A percentile compares a stretch with the other conserved stretches of the same genome.
Conservation (phyloP, 2,329 filamentous ascomycete genomes). For the Trichophyton benhamiae region DNA sequence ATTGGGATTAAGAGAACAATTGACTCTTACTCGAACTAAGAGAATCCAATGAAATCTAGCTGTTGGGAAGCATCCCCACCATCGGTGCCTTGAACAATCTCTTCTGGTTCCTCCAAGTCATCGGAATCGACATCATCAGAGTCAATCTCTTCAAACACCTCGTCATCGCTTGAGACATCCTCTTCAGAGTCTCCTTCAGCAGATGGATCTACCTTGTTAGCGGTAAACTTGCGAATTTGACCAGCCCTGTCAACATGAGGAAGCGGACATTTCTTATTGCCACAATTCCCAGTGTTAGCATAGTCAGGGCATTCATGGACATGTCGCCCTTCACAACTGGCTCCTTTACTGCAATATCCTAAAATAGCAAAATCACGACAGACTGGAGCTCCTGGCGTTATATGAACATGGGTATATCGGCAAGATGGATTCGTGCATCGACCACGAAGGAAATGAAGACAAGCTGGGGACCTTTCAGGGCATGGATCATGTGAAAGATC, state of each 20-base stretch:
- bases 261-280: slow-evolving; percentile 67
- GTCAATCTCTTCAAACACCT: slow-evolving; percentile 49
- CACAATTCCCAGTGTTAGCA: slow-evolving; percentile 78
- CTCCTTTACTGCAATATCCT: slow-evolving; percentile 79
- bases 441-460: slow-evolving; percentile 79
- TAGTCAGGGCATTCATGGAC: slow-evolving; percentile 91
- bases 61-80: slow-evolving; percentile 40
- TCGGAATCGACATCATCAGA: slow-evolving; percentile 73
- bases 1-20: background rate
- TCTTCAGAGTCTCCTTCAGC: slow-evolving; percentile 37
- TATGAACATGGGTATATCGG: slow-evolving; percentile 72
- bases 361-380: slow-evolving; percentile 74
- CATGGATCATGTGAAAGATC: slow-evolving; percentile 81
- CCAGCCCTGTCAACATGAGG: slow-evolving; percentile 81
- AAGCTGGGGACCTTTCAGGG: slow-evolving; percentile 73
- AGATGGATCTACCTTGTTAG: slow-evolving; percentile 27
- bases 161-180: slow-evolving; percentile 69
- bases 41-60: slow-evolving; percentile 41
- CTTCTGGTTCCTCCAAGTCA: slow-evolving; percentile 31
- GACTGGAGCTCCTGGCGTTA: slow-evolving; percentile 63
- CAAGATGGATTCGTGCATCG: slow-evolving; percentile 80
- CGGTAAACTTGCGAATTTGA: slow-evolving; percentile 52
- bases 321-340: slow-evolving; percentile 66
- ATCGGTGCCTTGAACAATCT: slow-evolving; percentile 26
- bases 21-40: background rate